Conservation (phyloP, 306 rosid genomes). For the Gynostemma pentaphyllum region DNA sequence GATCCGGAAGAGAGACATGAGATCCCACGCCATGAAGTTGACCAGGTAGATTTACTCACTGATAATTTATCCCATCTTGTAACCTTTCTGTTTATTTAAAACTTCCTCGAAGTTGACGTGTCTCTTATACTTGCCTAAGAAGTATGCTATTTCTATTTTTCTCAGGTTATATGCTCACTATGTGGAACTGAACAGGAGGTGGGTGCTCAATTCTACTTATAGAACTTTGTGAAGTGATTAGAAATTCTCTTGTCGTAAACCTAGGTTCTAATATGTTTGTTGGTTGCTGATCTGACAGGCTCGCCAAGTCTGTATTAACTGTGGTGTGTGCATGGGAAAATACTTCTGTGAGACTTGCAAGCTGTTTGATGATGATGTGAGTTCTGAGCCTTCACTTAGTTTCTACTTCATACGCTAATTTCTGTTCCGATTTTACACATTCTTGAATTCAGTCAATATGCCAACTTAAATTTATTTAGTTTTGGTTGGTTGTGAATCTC, state of each 20-base stretch:
- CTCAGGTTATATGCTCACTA: conserved; percentile 71
- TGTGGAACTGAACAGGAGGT: conserved; percentile 87
- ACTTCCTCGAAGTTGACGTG: neutral
- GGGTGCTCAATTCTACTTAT: conserved; percentile 8
- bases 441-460: neutral
- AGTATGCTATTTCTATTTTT: neutral
- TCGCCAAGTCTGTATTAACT: conserved; percentile 60
- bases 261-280: neutral
- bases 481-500: neutral
- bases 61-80: neutral
- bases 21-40: conserved; percentile 62
- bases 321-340: conserved; percentile 83
- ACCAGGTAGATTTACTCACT: conserved; percentile 24
- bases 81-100: neutral
- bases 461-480: neutral
- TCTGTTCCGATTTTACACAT: neutral
- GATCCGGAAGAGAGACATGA: conserved; percentile 64
- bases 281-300: conserved; percentile 36
- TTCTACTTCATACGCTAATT: neutral
- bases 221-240: neutral
- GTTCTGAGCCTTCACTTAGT: conserved; percentile 13
- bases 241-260: neutral
- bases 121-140: conserved; percentile 12
- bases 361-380: conserved; percentile 82
- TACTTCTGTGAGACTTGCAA: conserved; percentile 76